Evolutionary conservation across 768 basidiomycete genomes (phyloP).

Genomic region (Pleurotus tuoliensis): DNA sequence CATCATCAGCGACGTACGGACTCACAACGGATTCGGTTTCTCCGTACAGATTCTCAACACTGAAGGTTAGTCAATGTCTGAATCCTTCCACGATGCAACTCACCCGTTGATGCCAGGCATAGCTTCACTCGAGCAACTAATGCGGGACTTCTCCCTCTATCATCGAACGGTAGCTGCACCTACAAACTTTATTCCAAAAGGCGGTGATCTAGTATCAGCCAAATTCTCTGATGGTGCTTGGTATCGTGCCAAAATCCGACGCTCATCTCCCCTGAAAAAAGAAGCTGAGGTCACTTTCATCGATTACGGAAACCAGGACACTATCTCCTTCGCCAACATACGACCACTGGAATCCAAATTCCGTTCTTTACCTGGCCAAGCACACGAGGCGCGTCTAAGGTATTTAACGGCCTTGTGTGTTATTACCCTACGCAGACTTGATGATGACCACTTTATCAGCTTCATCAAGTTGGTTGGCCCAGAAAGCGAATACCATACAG

Average conservation of each 20-base stretch:
- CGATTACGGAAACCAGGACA: conserved; percentile 94
- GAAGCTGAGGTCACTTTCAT: conserved; percentile 96
- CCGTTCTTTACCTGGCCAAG: conserved; percentile 87
- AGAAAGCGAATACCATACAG: conserved; percentile 83
- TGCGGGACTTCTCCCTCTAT: conserved; percentile 89
- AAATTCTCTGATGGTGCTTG: conserved; percentile 93
- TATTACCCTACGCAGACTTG: background rate
- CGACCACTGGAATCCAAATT: conserved; percentile 90
- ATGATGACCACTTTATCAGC: conserved; percentile 31
- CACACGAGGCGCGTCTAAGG: conserved; percentile 92
- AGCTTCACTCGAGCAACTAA: conserved; percentile 86
- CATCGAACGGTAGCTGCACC: conserved; percentile 63
- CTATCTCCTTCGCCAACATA: conserved; percentile 74
- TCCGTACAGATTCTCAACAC: conserved; percentile 93
- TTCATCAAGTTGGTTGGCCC: conserved; percentile 81
- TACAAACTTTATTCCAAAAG: conserved; percentile 72
- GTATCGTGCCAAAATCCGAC: conserved; percentile 93
- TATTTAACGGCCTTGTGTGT: conserved; percentile 20
- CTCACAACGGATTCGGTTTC: conserved; percentile 72
- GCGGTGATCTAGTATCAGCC: conserved; percentile 89
- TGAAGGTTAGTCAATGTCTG: conserved; percentile 54
- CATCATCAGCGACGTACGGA: conserved; percentile 84
- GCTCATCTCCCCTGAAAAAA: conserved; percentile 83
- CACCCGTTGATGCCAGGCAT: conserved; percentile 54
- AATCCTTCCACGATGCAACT: background rate